Percentiles rank a stretch among this genome's conserved stretches.
Evolutionary conservation across 305 asterid genomes (phyloP).

Genomic region (Fraxinus latifolia): DNA sequence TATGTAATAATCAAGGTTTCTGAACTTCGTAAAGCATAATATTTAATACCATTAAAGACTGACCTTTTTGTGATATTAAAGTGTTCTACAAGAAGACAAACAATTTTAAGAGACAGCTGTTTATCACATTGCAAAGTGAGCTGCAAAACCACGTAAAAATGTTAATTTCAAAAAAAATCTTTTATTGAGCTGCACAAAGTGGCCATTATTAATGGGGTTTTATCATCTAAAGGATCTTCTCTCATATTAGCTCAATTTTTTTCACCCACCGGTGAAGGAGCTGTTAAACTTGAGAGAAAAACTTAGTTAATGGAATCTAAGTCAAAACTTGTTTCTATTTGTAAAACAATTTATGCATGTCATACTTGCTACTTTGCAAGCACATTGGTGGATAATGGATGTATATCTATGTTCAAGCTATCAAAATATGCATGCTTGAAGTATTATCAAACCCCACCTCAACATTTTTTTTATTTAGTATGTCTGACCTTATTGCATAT

Average conservation of each 20-base stretch:
- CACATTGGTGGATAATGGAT: not conserved
- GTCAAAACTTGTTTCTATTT: not conserved
- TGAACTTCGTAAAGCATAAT: not conserved
- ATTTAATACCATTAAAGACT: not conserved
- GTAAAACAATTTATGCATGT: not conserved
- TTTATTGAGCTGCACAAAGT: not conserved
- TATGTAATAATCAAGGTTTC: not conserved
- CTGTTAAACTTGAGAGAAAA: not conserved
- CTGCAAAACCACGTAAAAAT: not conserved
- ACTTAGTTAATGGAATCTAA: not conserved
- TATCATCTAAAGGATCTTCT: not conserved
- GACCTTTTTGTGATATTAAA: not conserved
- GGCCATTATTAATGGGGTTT: not conserved
- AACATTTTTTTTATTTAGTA: not conserved
- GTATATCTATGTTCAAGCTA: not conserved
- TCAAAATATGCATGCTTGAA: not conserved
- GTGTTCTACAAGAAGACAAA: not conserved
- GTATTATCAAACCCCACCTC: not conserved
- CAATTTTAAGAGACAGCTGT: not conserved
- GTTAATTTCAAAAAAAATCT: not conserved
- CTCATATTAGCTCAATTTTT: not conserved
- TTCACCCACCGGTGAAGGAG: not conserved
- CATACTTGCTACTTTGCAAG: not conserved
- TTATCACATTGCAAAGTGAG: not conserved
- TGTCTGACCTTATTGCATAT: not conserved